Evolutionary conservation across 139 green algal species (phyloP).

Genomic region (Closterium sp.): DNA sequence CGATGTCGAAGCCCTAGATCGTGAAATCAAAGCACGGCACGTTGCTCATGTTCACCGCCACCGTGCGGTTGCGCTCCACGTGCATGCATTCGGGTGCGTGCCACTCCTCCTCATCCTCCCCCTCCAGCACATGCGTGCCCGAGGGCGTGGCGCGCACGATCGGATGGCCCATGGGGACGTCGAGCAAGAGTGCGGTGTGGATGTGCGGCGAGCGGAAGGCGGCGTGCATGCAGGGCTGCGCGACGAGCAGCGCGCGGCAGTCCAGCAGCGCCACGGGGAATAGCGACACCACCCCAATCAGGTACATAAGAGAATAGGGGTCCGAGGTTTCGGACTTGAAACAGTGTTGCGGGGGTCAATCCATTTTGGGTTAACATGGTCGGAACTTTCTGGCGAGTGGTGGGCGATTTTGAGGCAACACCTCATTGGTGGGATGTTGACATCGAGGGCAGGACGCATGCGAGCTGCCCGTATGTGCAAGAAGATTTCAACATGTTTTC

Average conservation of each 20-base stretch:
- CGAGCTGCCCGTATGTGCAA: no score
- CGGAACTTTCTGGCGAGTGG: no score
- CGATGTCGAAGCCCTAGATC: neutral
- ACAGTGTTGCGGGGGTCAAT: no score
- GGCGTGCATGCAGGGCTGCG: neutral
- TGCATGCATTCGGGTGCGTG: neutral
- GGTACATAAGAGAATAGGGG: no score
- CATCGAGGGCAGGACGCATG: no score
- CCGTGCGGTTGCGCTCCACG: neutral
- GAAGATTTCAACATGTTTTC: no score
- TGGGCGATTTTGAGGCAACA: no score
- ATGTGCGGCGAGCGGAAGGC: neutral
- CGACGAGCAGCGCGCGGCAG: neutral
- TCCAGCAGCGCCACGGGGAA: neutral
- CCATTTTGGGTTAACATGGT: no score
- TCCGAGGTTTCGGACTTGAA: no score
- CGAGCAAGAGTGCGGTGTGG: neutral
- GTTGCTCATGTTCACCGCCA: neutral
- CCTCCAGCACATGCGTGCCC: no score
- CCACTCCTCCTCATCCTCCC: neutral
- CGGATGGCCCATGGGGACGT: neutral
- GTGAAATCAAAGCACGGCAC: neutral
- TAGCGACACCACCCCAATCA: neutral
- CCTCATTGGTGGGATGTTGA: no score
- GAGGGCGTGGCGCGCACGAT: neutral